Percentiles rank a stretch among this genome's conserved stretches.
Evolutionary conservation across 2,329 filamentous ascomycete species (phyloP).

Genomic region (Trichoderma oligosporum): DNA sequence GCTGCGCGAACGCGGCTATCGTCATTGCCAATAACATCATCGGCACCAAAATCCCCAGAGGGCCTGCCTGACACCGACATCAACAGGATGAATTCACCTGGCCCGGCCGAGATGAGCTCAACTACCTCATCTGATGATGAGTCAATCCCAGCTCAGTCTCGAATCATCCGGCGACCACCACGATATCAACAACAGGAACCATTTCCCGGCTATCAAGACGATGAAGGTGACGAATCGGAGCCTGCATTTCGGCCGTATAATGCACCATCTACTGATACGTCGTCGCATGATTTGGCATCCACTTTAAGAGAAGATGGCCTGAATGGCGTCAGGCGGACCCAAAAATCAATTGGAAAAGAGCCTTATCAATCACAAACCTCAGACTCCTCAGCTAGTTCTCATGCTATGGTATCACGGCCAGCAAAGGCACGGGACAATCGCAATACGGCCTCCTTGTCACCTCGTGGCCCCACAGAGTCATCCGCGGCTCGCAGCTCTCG

Average conservation of each 20-base stretch:
- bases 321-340: conserved; percentile 31
- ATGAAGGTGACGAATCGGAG: conserved; percentile 56
- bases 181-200: conserved; percentile 44
- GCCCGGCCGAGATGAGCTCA: conserved; percentile 38
- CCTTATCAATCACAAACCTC: conserved; percentile 53
- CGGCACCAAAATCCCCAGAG: conserved; percentile 26
- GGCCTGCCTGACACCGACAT: conserved; percentile 22
- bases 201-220: conserved; percentile 39
- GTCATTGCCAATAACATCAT: conserved; percentile 41
- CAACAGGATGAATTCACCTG: conserved; percentile 33
- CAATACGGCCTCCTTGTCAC: conserved; percentile 49
- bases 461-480: conserved; percentile 57
- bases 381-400: conserved; percentile 59
- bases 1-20: conserved; percentile 40
- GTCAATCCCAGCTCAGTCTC: conserved; percentile 54
- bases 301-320: conserved; percentile 48
- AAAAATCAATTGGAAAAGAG: conserved; percentile 32
- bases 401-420: conserved; percentile 36
- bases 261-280: conserved; percentile 31
- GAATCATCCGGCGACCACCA: conserved; percentile 58
- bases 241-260: conserved; percentile 53
- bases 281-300: conserved; percentile 47
- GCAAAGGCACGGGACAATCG: conserved; percentile 33
- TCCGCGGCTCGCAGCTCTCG: conserved; percentile 46
- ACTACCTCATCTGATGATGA: conserved; percentile 44